Percentiles rank a stretch among this genome's conserved stretches.
phyloP scores from a whole-genome alignment of 2,329 filamentous ascomycete species.

The Tolypocladium paradoxum region DNA sequence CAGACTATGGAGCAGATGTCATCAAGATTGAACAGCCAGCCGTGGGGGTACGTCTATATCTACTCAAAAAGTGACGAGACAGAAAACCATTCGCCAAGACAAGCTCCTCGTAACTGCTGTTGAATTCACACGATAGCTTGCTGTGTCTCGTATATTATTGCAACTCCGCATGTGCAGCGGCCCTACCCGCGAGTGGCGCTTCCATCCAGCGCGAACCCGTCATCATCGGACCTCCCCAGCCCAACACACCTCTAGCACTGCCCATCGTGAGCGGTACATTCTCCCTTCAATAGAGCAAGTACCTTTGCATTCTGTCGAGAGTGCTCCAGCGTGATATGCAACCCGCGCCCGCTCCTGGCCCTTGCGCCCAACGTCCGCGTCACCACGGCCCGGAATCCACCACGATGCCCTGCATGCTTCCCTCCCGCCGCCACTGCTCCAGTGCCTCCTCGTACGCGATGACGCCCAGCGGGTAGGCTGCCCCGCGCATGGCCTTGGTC shows the following conservation, averaged over 20 bases:
- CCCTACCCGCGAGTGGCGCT: background rate
- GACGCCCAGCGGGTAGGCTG: slow-evolving; percentile 10
- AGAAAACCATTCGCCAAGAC: background rate
- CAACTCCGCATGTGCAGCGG: background rate
- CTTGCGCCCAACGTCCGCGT: background rate
- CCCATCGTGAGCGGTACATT: no score
- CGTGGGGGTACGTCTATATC: background rate
- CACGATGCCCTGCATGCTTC: slow-evolving; percentile 13
- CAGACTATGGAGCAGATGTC: slow-evolving; percentile 31
- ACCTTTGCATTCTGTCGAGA: no score
- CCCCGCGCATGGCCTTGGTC: slow-evolving; percentile 19
- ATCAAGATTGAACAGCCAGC: slow-evolving; percentile 28
- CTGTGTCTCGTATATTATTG: background rate
- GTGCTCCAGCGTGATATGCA: no score
- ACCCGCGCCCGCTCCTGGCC: no score
- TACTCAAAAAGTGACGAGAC: background rate
- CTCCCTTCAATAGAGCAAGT: no score
- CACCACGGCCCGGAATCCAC: background rate
- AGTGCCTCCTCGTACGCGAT: slow-evolving; percentile 16
- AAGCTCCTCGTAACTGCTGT: no score
- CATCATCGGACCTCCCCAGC: no score
- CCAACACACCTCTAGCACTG: no score
- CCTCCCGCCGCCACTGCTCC: slow-evolving; percentile 17
- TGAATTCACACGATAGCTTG: background rate
- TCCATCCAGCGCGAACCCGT: no score